A percentile compares a stretch with the other conserved stretches of the same genome.
phyloP scores from a whole-genome alignment of 2,329 filamentous ascomycete species.

The Xylariaceae sp. region DNA sequence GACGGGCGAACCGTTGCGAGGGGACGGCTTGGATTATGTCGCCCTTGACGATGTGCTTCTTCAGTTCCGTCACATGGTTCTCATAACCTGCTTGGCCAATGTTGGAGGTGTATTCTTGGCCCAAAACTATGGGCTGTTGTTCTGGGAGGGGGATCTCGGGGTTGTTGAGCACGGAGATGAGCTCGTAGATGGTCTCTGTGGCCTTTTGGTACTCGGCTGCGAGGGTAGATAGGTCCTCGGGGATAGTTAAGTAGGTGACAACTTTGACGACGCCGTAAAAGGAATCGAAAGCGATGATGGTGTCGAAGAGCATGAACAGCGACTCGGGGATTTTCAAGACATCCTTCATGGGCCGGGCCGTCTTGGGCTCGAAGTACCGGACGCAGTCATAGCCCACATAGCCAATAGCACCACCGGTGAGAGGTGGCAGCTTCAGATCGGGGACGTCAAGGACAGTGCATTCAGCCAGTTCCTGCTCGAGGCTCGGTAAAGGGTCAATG shows the following conservation, averaged over 20 bases:
- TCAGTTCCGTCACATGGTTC: slow-evolving; percentile 77
- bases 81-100: slow-evolving; percentile 88
- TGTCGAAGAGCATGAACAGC: slow-evolving; percentile 95
- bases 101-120: slow-evolving; percentile 84
- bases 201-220: slow-evolving; percentile 67
- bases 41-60: slow-evolving; percentile 84
- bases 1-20: slow-evolving; percentile 85
- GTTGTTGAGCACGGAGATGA: slow-evolving; percentile 68
- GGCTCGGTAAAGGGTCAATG: slow-evolving; percentile 75
- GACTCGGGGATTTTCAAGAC: slow-evolving; percentile 86
- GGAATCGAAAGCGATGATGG: slow-evolving; percentile 88
- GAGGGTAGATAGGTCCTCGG: slow-evolving; percentile 51
- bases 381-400: slow-evolving; percentile 98
- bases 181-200: slow-evolving; percentile 57
- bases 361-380: slow-evolving; percentile 96
- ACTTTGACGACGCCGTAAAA: slow-evolving; percentile 92
- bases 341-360: slow-evolving; percentile 83
- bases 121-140: slow-evolving; percentile 67
- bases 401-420: slow-evolving; percentile 90
- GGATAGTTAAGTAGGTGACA: slow-evolving; percentile 81
- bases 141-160: slow-evolving; percentile 73
- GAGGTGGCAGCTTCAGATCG: slow-evolving; percentile 73
- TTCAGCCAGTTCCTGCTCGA: slow-evolving; percentile 76
- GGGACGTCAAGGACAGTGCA: slow-evolving; percentile 80
- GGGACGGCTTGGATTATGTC: slow-evolving; percentile 98